A percentile compares a stretch with the other conserved stretches of the same genome.
These are phyloP conservation scores for Aspergillus hancockii DNA, from an alignment of 495 filamentous ascomycete species.

Conservation along the genomic window DNA sequence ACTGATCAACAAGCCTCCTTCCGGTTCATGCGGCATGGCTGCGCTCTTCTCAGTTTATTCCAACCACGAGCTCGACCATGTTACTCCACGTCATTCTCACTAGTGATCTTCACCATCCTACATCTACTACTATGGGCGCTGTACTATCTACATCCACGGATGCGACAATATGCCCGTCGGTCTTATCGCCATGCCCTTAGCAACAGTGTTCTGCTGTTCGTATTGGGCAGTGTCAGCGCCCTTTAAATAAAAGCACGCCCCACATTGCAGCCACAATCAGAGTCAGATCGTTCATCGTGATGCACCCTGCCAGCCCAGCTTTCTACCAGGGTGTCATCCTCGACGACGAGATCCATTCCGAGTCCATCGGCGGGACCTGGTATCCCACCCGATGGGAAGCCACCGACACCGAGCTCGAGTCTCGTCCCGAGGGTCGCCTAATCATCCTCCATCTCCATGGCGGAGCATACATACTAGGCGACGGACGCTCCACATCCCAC, in stretches of 20 bases:
- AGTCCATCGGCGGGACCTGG: constrained; percentile 37
- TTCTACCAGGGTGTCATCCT: constrained; percentile 29
- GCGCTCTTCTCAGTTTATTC: background rate
- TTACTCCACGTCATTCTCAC: background rate
- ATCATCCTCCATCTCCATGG: constrained; percentile 55
- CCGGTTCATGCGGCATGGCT: background rate
- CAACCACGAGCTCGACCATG: background rate
- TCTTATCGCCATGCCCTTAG: background rate
- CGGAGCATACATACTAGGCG: constrained; percentile 46
- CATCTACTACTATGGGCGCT: background rate
- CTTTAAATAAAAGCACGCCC: background rate
- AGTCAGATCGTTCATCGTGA: constrained; percentile 19
- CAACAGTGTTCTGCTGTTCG: background rate
- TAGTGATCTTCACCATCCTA: background rate
- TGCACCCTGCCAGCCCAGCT: constrained; percentile 18
- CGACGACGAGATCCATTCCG: constrained; percentile 26
- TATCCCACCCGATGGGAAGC: constrained; percentile 23
- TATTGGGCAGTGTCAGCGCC: background rate
- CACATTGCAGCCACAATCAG: background rate
- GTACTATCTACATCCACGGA: no score
- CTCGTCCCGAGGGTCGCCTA: constrained; percentile 13
- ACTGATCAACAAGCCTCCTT: background rate
- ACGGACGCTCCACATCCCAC: constrained; percentile 19
- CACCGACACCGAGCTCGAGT: constrained; percentile 7
- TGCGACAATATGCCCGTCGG: background rate